Percentiles rank a stretch among this genome's conserved stretches.
phyloP scores from a whole-genome alignment of 2,329 filamentous ascomycete genomes.

The Ceratocystis ficicola region DNA sequence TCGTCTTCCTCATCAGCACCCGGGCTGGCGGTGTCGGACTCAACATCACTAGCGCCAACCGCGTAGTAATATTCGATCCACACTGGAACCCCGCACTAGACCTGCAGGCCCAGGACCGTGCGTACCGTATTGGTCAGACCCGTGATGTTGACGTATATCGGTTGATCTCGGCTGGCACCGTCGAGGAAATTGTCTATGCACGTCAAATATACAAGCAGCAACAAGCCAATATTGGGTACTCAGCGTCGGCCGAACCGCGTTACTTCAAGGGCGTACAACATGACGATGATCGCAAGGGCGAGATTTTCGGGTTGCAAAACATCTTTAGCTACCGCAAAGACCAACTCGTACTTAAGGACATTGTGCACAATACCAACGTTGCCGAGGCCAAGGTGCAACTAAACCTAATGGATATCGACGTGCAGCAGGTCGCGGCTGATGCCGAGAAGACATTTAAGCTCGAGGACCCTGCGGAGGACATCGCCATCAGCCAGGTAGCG shows the following conservation, averaged over 20 bases:
- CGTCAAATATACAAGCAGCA: conserved; percentile 98
- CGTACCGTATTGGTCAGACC: conserved; percentile 87
- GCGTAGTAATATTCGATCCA: conserved; percentile 92
- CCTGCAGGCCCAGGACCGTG: conserved; percentile 88
- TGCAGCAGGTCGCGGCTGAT: conserved; percentile 48
- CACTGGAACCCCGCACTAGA: conserved; percentile 97
- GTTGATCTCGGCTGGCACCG: conserved; percentile 77
- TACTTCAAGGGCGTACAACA: conserved; percentile 95
- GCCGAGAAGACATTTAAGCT: conserved; percentile 39
- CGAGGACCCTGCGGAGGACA: conserved; percentile 34
- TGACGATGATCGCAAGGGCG: conserved; percentile 67
- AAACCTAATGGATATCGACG: conserved; percentile 62
- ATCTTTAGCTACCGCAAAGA: conserved; percentile 72
- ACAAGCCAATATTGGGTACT: conserved; percentile 95
- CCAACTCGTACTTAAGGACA: conserved; percentile 75
- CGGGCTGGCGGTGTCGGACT: conserved; percentile 85
- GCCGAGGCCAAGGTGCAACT: conserved; percentile 85
- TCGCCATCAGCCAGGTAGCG: conserved; percentile 30
- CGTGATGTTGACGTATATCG: conserved; percentile 93
- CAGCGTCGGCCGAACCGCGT: conserved; percentile 75
- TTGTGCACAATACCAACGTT: conserved; percentile 96
- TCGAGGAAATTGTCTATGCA: conserved; percentile 95
- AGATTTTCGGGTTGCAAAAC: conserved; percentile 85
- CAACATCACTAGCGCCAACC: conserved; percentile 96
- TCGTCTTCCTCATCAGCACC: conserved; percentile 92